These are phyloP conservation scores for Tuber microsphaerosporum DNA, from an alignment of 495 filamentous ascomycete species.

Conservation along the genomic window DNA sequence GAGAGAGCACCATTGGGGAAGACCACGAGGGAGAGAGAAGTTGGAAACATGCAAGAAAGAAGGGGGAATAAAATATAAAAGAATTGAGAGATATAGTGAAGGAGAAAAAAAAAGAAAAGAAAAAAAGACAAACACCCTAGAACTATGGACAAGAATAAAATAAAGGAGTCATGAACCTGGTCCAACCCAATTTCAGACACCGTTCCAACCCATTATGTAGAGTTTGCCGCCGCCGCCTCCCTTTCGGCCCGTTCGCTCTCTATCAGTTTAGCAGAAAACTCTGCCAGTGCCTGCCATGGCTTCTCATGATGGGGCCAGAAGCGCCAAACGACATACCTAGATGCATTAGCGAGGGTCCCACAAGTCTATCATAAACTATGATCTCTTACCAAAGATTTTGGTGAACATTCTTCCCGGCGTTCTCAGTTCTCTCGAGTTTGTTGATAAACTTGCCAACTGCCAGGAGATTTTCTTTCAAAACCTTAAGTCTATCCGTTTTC, in stretches of 20 bases:
- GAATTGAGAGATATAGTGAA: constrained; percentile 14
- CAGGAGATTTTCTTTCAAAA: constrained; percentile 49
- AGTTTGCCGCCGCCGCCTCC: constrained; percentile 15
- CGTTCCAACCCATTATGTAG: constrained; percentile 13
- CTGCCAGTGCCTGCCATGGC: constrained; percentile 37
- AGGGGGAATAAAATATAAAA: background rate
- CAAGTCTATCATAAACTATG: background rate
- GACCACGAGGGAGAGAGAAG: background rate
- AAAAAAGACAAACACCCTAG: constrained; percentile 26
- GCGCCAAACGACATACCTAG: constrained; percentile 39
- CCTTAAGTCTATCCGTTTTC: constrained; percentile 52
- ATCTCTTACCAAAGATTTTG: constrained; percentile 38
- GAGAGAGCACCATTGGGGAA: background rate
- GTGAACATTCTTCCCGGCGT: constrained; percentile 38
- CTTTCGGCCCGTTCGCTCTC: constrained; percentile 28
- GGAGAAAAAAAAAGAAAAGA: constrained; percentile 15
- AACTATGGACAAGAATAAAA: constrained; percentile 17
- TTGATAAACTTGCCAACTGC: constrained; percentile 51
- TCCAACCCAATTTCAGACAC: background rate
- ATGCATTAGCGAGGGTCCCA: constrained; percentile 14
- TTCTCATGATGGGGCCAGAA: constrained; percentile 38
- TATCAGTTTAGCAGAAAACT: constrained; percentile 35
- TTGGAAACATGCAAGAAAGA: background rate
- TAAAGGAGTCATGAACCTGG: constrained; percentile 7
- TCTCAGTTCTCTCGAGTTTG: constrained; percentile 39